Evolutionary conservation across 352 stramenopile species (phyloP).

Genomic region (Phytophthora quininea): DNA sequence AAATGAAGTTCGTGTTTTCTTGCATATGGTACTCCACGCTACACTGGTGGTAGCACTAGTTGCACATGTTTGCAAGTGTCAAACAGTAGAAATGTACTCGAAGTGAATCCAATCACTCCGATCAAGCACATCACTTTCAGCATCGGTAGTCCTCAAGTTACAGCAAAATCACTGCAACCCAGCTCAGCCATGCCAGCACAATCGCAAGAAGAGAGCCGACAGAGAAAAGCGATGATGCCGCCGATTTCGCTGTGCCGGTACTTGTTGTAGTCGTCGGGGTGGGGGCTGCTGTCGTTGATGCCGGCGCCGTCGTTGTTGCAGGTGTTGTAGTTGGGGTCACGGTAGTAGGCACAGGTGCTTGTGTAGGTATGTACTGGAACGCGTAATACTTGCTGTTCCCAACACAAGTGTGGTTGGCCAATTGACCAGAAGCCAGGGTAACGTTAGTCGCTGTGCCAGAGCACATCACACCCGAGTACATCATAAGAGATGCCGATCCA

Average conservation of each 20-base stretch:
- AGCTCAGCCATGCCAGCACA: not conserved
- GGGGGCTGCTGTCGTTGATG: not conserved
- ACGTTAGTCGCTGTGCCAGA: conserved; percentile 1
- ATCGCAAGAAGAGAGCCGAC: not conserved
- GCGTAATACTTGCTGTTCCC: conserved; percentile 13
- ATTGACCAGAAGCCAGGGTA: conserved; percentile 5
- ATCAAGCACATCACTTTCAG: not conserved
- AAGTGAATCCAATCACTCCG: not conserved
- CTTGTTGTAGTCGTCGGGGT: not conserved
- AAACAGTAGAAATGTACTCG: too few species aligned
- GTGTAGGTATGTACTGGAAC: not conserved
- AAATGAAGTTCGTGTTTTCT: too few species aligned
- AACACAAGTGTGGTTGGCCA: conserved; percentile 10
- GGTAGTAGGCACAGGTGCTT: not conserved
- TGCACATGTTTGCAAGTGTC: too few species aligned
- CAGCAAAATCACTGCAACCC: not conserved
- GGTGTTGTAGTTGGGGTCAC: not conserved
- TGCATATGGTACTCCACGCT: too few species aligned
- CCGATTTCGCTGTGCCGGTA: not conserved
- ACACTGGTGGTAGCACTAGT: too few species aligned
- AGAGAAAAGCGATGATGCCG: not conserved
- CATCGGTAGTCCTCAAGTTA: not conserved
- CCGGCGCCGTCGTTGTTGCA: not conserved
- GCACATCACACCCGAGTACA: conserved; percentile 13
- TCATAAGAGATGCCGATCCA: conserved; percentile 11